Conservation (phyloP, 768 basidiomycete species). For the Tylopilus vinaceipallidus region DNA sequence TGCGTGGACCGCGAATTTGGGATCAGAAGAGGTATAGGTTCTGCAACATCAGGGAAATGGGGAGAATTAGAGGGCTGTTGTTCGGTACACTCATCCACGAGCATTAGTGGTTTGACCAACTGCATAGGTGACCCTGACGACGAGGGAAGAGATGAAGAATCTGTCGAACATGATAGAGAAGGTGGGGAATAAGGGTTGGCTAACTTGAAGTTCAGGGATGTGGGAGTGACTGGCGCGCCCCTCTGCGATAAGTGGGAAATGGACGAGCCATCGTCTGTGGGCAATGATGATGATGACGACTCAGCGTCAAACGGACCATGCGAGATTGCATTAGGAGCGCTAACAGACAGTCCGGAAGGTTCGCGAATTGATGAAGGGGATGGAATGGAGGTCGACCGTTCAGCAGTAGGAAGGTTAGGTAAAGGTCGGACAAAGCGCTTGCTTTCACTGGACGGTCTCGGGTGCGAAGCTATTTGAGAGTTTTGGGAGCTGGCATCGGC, state of each 20-base stretch:
- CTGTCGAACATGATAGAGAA: slow-evolving; percentile 55
- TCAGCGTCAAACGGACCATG: slow-evolving; percentile 16
- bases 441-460: slow-evolving; percentile 10
- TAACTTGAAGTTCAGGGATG: slow-evolving; percentile 29
- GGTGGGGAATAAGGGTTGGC: slow-evolving; percentile 37
- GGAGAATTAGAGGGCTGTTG: slow-evolving; percentile 23
- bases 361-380: slow-evolving; percentile 6
- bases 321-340: neutral
- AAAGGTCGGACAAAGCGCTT: slow-evolving; percentile 23
- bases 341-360: neutral
- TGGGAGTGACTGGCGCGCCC: slow-evolving; percentile 36
- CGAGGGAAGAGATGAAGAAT: slow-evolving; percentile 57
- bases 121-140: slow-evolving; percentile 43
- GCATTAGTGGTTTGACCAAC: slow-evolving; percentile 38
- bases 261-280: slow-evolving; percentile 34
- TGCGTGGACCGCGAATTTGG: slow-evolving; percentile 23
- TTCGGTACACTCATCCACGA: slow-evolving; percentile 31
- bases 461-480: neutral
- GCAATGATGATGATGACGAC: slow-evolving; percentile 24
- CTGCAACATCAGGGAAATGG: slow-evolving; percentile 31
- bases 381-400: slow-evolving; percentile 1
- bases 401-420: slow-evolving; percentile 22
- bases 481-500: neutral
- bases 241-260: slow-evolving; percentile 30
- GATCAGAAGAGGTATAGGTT: slow-evolving; percentile 27